Evolutionary conservation across 2,329 filamentous ascomycete species (phyloP).

Genomic region (Alternaria hordeiaustralica): DNA sequence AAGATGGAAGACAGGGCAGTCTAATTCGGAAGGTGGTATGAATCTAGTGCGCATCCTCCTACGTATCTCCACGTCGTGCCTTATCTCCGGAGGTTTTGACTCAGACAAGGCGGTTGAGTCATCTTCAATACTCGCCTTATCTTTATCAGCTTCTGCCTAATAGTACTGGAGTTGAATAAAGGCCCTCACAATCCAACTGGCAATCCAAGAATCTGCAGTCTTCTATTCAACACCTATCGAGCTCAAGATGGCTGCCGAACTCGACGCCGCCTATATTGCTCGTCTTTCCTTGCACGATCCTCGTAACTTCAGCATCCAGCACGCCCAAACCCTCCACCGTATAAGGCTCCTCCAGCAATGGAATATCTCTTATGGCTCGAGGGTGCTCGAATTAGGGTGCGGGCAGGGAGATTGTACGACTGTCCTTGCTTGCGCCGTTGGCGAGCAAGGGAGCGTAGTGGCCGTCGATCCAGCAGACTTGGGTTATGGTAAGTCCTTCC

Average conservation of each 20-base stretch:
- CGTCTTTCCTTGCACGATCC: conserved; percentile 27
- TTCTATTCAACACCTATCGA: neutral
- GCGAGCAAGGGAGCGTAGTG: conserved; percentile 51
- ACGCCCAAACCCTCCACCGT: conserved; percentile 32
- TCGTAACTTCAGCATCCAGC: conserved; percentile 22
- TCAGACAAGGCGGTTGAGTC: neutral
- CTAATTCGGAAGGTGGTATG: neutral
- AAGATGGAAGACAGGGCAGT: neutral
- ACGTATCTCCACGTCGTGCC: neutral
- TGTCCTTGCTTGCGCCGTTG: conserved; percentile 59
- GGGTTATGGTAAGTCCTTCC: conserved; percentile 52
- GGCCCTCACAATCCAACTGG: neutral
- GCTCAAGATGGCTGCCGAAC: conserved; percentile 16
- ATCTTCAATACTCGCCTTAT: neutral
- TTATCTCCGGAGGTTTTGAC: neutral
- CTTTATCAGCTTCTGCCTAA: neutral
- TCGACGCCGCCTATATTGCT: conserved; percentile 21
- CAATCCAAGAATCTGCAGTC: neutral
- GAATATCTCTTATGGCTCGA: conserved; percentile 42
- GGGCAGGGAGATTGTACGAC: conserved; percentile 66
- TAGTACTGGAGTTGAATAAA: neutral
- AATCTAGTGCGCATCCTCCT: neutral
- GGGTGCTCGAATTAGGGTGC: conserved; percentile 64
- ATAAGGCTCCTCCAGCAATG: conserved; percentile 29
- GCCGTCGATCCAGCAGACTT: conserved; percentile 61